Base-by-base conservation (phyloP, 2,329 filamentous ascomycete genomes). In the Trichoderma sp. region DNA sequence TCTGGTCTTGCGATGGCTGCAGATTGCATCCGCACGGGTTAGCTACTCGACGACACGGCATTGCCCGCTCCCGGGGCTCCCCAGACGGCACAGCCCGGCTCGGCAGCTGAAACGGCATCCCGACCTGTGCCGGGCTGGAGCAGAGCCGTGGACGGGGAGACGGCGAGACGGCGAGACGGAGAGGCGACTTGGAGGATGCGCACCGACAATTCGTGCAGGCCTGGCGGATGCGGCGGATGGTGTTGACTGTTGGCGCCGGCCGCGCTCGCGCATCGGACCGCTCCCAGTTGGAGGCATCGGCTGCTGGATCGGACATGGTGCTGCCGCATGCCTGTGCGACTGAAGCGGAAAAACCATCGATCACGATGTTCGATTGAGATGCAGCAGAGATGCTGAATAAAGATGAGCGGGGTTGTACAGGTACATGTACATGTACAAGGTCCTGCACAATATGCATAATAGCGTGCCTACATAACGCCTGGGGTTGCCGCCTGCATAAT, bases 141-240 rank as follows among this genome's bases (percentile, higher is more conserved):
- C 10, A 48, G 42, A 13, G 9, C 34, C 52, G 27, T 39, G 25
- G 9, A 54, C 52, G 27, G 58, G 25, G 27, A 19, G 29, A 29
- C n/a, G 34, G 54, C 4, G 56, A 42, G 22, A 32, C 19, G 50
- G 19, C 37, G 22, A 19, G 19, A 32, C 17, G 48, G 34, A 48
- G 19, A 34, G 34, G 61, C 25, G 59, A 34, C 15, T 37, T 39
- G n/a, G n/a, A n/a, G n/a, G n/a, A n/a, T 35, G 52, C 61, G 63
- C 52, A 65, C 63, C 63, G 63, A 22, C 63, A 65, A 32, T 65
- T 65, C 52, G 63, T 65, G 63, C 63, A 65, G 37, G 63, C 63
- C 37, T 65, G 63, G 52, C 63, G 63, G 63, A 65, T 65, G 37
- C 63, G 63, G 63, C 63, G 63, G 63, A 65, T 65, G 37, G 63